Evolutionary conservation across 148 eudicot genomes (phyloP), one percentile per base, ranked within the genome.

Genomic region (Arctostaphylos glauca): DNA sequence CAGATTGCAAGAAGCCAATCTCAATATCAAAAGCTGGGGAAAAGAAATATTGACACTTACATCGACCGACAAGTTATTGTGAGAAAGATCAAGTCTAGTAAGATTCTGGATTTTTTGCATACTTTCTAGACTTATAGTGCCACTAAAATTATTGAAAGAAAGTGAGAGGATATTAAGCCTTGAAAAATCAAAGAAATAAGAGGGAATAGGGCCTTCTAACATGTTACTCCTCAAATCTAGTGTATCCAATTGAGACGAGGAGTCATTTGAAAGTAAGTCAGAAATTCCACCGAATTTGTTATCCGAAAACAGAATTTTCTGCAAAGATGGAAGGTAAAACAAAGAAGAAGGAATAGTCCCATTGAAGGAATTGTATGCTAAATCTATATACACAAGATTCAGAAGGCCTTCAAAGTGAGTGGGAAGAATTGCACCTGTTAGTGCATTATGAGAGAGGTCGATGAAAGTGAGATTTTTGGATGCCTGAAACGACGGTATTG

Each of bases 281-380:
- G 13, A 3, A 3, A 88, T 49, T 12, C 86, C 90, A 59, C 44
- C 60, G 62, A 90, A 88, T 21, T 52, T 48, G 38, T 90, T 90
- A 70, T 86, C 75, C 44, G 85, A 78, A 52, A 90, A 86, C 46
- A 0, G 25, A 67, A 87, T 48, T 49, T 80, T 77, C 58, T 46
- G 76, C 62, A 90, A 49, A 2, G 84, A 84, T 9, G 85, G 85
- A 43, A 90, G 82, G 5, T 54, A 23, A 81, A 90, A 86, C n/a
- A 90, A 82, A 80, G 87, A 86, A 43, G 48, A 14, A 0, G 97
- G 97, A 59, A 93, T 86, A 73, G 76, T 81, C 6, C 92, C 97
- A 38, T 18, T 56, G 21, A 93, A 55, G 3, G 68, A 83, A 84
- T 92, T 93, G 49, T 9, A 14, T 21, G 74, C 84, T 59, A 92